A percentile compares a stretch with the other conserved stretches of the same genome.
phyloP scores from a whole-genome alignment of 2,329 filamentous ascomycete genomes.

The Aspergillus melleus region DNA sequence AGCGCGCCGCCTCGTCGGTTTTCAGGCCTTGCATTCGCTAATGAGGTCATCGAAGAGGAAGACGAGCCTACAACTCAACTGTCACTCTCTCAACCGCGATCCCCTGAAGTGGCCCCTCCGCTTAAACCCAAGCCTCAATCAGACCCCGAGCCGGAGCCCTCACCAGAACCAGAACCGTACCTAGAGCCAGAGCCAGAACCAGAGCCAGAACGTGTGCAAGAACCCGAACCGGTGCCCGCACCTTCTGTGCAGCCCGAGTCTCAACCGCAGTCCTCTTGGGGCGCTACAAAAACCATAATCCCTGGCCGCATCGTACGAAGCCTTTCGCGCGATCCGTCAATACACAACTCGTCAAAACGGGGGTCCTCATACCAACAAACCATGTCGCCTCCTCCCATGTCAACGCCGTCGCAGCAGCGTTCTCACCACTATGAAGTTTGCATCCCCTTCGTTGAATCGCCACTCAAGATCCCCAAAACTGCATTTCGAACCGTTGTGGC shows the following conservation, averaged over 20 bases:
- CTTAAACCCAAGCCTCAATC: conserved; percentile 3
- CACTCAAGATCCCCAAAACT: neutral
- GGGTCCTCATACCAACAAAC: conserved; percentile 4
- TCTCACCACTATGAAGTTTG: neutral
- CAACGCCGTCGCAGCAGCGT: neutral
- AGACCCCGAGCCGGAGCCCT: conserved; percentile 1
- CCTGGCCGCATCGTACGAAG: conserved; percentile 14
- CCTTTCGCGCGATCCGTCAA: neutral
- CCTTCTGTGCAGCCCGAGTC: neutral
- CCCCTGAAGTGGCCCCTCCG: neutral
- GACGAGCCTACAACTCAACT: conserved; percentile 21
- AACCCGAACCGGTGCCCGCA: neutral
- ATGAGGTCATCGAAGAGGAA: conserved; percentile 32
- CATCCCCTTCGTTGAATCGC: neutral
- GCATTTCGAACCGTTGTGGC: conserved; percentile 7
- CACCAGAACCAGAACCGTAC: conserved; percentile 3
- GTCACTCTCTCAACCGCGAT: conserved; percentile 5
- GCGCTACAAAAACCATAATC: conserved; percentile 27
- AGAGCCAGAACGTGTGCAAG: neutral
- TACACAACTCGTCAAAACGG: neutral
- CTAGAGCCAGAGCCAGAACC: conserved; percentile 2
- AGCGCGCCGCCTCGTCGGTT: conserved; percentile 37
- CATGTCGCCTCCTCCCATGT: neutral
- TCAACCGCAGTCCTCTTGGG: conserved; percentile 12
- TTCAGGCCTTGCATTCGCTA: conserved; percentile 31